Conservation (phyloP, 345 rosid species). For the Garcia nutans region DNA sequence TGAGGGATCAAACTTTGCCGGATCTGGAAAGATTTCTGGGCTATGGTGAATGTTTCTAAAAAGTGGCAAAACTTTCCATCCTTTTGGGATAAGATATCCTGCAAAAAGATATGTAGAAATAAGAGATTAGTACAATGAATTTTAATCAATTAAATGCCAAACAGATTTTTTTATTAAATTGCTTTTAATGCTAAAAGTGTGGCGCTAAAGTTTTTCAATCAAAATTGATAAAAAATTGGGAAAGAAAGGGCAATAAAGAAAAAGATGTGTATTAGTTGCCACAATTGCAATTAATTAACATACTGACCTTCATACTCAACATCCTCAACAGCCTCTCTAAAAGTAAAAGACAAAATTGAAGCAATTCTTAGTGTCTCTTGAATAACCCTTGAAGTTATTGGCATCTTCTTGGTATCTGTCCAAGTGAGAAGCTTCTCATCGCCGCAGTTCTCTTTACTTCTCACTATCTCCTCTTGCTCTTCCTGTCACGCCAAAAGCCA, state of each 20-base stretch:
- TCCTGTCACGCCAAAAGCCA: constrained; percentile 38
- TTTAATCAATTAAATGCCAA: too few relatives aligned
- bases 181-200: too few relatives aligned
- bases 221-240: too few relatives aligned
- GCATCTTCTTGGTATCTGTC: constrained; percentile 78
- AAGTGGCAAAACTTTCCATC: constrained; percentile 59
- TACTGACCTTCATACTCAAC: constrained; percentile 77
- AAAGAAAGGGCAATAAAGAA: neutral
- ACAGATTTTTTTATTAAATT: too few relatives aligned
- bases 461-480: constrained; percentile 64
- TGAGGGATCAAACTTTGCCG: constrained; percentile 45
- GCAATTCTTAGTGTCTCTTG: constrained; percentile 85
- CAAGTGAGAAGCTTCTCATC: constrained; percentile 47
- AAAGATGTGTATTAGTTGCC: neutral
- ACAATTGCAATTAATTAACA: neutral
- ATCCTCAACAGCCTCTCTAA: constrained; percentile 90
- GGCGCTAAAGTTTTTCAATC: neutral
- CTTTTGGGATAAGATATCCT: constrained; percentile 57
- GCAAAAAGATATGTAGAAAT: neutral
- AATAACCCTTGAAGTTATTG: constrained; percentile 68
- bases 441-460: constrained; percentile 35
- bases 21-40: constrained; percentile 43
- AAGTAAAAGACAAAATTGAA: constrained; percentile 80
- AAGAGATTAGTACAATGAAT: neutral
- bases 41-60: constrained; percentile 53